Base-by-base conservation (phyloP, 2,329 filamentous ascomycete genomes). In the Ophiocordyceps camponoti-leonardi region DNA sequence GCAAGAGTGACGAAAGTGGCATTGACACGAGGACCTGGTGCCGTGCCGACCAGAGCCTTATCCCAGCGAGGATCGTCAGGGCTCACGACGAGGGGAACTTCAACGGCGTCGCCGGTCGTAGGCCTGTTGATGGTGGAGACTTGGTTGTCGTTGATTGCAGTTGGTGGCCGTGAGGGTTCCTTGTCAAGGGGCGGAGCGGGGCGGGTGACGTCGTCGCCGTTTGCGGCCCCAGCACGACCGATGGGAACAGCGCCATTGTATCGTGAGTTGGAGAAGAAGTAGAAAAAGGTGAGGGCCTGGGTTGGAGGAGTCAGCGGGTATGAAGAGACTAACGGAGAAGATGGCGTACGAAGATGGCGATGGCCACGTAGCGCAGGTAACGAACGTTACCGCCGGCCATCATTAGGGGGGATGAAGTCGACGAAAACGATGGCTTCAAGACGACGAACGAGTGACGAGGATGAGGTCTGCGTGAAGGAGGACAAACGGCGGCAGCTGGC, bases 1-100 rank as follows among this genome's bases (percentile, higher is more conserved):
- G 92, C 92, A 49, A 98, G 76, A 20, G 88, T 94, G 45, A 98
- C 87, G 58, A 98, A 98, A 12, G 92, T 98, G 44, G 93, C 92
- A 65, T 98, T 98, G 73, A 94, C 86, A 57, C 86, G 83, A 49
- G 79, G 77, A 44, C 82, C 82, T 12, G 76, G 68, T 14, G 75
- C 73, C 30, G 72, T 71, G 49, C 66, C 62, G 41, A 65, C 51
- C 37, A 77, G 61, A 45, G 73, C 65, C 49, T 69, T 59, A 49
- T 71, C 60, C 71, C 70, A 77, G 49, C 71, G 70, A 31, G 66
- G 58, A 45, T 74, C 71, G 45, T 65, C 64, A 26, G 73, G 73
- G 31, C 62, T 69, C 60, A 75, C 59, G 49, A 71, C 61, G 60
- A 78, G 67, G 11, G 72, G 69, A 52, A 61, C 63, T 45, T 73